phyloP scores from a whole-genome alignment of 106 monocot species.

The Dioscorea alata region DNA sequence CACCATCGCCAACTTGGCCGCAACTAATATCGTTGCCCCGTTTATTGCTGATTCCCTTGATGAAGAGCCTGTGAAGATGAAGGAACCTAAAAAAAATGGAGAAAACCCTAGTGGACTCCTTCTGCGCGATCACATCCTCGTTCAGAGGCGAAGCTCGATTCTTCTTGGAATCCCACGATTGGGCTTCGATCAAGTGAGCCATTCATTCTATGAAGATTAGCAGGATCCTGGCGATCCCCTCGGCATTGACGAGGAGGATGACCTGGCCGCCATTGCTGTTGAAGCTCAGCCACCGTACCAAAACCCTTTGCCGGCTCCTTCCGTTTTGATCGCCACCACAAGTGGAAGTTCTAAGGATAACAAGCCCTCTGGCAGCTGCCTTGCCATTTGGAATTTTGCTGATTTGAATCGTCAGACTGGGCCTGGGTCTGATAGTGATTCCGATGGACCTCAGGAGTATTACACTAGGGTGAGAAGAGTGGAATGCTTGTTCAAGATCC shows the following conservation, averaged over 20 bases:
- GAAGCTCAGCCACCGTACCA: background rate
- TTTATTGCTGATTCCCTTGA: too few species aligned
- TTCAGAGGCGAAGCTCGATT: conserved; percentile 52
- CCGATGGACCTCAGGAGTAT: conserved; percentile 74
- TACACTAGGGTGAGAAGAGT: conserved; percentile 89
- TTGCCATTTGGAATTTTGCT: conserved; percentile 64
- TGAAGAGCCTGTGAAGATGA: too few species aligned
- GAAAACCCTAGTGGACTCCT: conserved; percentile 31
- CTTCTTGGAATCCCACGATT: conserved; percentile 79
- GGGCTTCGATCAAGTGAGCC: conserved; percentile 58
- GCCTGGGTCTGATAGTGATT: conserved; percentile 52
- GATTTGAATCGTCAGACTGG: conserved; percentile 56
- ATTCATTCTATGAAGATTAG: conserved; percentile 57
- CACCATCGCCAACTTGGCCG: too few species aligned
- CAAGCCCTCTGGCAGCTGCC: conserved; percentile 24
- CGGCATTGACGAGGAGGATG: background rate
- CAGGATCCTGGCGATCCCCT: background rate
- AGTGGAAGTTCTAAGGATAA: conserved; percentile 14
- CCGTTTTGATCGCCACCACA: background rate
- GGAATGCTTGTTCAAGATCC: conserved; percentile 98
- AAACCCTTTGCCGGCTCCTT: too few species aligned
- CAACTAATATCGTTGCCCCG: too few species aligned
- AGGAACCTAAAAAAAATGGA: too few species aligned
- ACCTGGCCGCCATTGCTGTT: conserved; percentile 1
- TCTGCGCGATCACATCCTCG: conserved; percentile 49